Evolutionary conservation across 2,329 filamentous ascomycete genomes (phyloP).

Genomic region (Aciculosporium take): DNA sequence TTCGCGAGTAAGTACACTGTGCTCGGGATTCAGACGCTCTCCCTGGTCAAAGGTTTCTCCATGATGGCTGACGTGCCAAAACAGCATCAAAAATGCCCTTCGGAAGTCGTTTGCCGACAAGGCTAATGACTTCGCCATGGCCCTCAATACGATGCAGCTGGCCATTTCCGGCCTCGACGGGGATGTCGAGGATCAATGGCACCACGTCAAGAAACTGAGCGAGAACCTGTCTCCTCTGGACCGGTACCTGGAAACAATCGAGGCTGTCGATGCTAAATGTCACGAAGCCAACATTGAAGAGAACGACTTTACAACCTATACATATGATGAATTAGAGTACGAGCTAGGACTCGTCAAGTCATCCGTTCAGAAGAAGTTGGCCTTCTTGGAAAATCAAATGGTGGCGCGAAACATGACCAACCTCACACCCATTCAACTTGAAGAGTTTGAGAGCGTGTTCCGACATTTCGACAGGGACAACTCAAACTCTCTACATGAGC

Average conservation of each 20-base stretch:
- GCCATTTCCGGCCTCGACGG: constrained; percentile 96
- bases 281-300: constrained; percentile 96
- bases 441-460: constrained; percentile 98
- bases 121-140: constrained; percentile 93
- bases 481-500: constrained; percentile 76
- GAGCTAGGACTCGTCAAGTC: constrained; percentile 84
- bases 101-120: constrained; percentile 92
- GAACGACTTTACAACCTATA: constrained; percentile 99
- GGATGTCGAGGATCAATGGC: constrained; percentile 86
- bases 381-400: constrained; percentile 96
- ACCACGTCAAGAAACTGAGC: constrained; percentile 73
- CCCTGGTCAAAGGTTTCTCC: background rate
- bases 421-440: constrained; percentile 89
- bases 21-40: background rate
- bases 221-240: constrained; percentile 82
- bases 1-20: constrained; percentile 58
- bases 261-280: constrained; percentile 73
- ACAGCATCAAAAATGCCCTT: constrained; percentile 82
- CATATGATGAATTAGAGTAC: constrained; percentile 89
- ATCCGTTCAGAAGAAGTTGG: constrained; percentile 88
- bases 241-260: constrained; percentile 78
- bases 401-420: constrained; percentile 98
- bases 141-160: constrained; percentile 84
- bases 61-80: constrained; percentile 16
- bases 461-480: constrained; percentile 92